Percentiles rank a stretch among this genome's conserved stretches.
Conservation (phyloP, 352 stramenopile genomes). For the Saprolegnia parasitica region DNA sequence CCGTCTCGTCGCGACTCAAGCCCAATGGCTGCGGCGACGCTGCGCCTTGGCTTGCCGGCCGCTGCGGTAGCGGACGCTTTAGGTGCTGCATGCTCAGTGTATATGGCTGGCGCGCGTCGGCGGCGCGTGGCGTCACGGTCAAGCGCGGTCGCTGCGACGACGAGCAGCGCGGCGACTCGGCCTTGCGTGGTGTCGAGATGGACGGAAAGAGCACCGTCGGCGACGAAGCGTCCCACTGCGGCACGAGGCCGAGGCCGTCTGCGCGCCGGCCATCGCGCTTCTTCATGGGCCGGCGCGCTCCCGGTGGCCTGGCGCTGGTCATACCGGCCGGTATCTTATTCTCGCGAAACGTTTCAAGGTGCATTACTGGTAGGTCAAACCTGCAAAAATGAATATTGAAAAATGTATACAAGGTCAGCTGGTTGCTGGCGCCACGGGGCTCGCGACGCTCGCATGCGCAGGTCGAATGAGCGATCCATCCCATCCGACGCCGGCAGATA, state of each 20-base stretch:
- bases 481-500: too few relatives aligned
- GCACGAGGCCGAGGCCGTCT: constrained; percentile 12
- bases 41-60: not conserved
- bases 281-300: not conserved
- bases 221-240: not conserved
- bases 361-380: not conserved
- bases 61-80: not conserved
- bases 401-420: not conserved
- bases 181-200: not conserved
- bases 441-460: too few relatives aligned
- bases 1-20: not conserved
- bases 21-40: not conserved
- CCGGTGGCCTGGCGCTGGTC: not conserved
- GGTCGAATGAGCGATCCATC: too few relatives aligned
- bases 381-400: not conserved
- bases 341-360: not conserved
- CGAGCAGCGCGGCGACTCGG: not conserved
- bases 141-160: not conserved
- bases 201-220: not conserved
- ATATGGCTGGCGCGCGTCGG: not conserved
- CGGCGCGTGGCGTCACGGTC: too few relatives aligned
- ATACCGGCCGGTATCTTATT: not conserved
- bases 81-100: not conserved
- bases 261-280: constrained; percentile 4
- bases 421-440: not conserved